Base-by-base conservation (phyloP, 1,284 basidiomycete genomes). In the Marasmius fiardii region DNA sequence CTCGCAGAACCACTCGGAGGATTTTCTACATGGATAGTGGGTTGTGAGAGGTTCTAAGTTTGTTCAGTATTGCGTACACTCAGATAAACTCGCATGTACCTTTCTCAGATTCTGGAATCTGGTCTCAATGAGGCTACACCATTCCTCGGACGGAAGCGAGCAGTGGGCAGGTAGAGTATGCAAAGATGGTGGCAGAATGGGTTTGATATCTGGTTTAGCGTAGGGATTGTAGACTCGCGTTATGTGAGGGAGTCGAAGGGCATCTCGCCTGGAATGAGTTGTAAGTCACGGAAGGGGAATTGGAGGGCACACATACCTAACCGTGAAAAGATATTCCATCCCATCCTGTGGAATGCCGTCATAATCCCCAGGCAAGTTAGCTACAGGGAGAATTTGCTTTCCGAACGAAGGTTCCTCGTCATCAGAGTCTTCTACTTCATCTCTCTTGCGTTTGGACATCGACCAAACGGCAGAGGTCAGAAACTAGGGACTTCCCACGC, bases 261-360 rank as follows among this genome's bases (percentile, higher is more conserved):
- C 83, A 68, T 90, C 85, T 56, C 88, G 83, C 61, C 88, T 91
- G 61, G 49, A 59, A n/a, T 35, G 18, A 34, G 39, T 51, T 51
- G 33, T 43, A 50, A 41, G 50, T 60, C 23, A 58, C 39, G 47
- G 47, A 21, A 52, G 45, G 47, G 59, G 21, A 39, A 18, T 35
- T 28, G 35, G 35, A 51, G 54, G 60, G 43, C 60, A 28, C 31
- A 61, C 73, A 54, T 60, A 90, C 89, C 90, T 80, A 51, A 93
- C 90, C 52, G 83, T 83, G 68, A 92, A 92, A 34, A 93, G 74
- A 67, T 93, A 93, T 65, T 93, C 80, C 77, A 88, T 63, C 2
- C 91, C 90, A 68, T 93, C 86, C 64, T 72, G 68, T 1, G 90
- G 90, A 52, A 78, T 78, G 23, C 78, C 83, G 58, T 81, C 71